These are phyloP conservation scores for Millerozyma miso DNA, from an alignment of 805 yeast genomes.

Conservation along the genomic window DNA sequence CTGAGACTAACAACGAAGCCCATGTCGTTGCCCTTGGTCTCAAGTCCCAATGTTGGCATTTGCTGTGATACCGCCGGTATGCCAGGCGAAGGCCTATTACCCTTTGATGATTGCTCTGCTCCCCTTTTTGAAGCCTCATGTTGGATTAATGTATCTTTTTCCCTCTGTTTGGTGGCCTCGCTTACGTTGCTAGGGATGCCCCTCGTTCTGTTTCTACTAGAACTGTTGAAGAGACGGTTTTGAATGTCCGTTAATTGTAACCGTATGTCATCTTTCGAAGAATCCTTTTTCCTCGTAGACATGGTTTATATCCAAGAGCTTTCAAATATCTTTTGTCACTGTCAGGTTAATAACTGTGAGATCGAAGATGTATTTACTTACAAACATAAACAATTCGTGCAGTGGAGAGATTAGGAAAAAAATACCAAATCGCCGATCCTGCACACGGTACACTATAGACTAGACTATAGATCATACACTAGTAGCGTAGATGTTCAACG, in stretches of 20 bases:
- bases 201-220: constrained; percentile 2
- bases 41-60: constrained; percentile 36
- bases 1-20: constrained; percentile 70
- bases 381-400: constrained; percentile 3
- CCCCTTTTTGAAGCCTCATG: not conserved
- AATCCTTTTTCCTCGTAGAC: constrained; percentile 6
- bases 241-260: constrained; percentile 39
- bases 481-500: no score
- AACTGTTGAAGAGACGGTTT: constrained; percentile 24
- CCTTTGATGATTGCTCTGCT: constrained; percentile 1
- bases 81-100: constrained; percentile 4
- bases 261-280: constrained; percentile 26
- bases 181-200: constrained; percentile 10
- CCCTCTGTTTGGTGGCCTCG: not conserved
- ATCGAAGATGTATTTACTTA: not conserved
- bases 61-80: constrained; percentile 14
- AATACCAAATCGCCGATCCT: no score
- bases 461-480: no score
- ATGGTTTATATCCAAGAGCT: not conserved
- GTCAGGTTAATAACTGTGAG: not conserved
- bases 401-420: constrained; percentile 1
- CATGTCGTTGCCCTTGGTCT: constrained; percentile 55
- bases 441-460: no score
- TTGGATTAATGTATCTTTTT: not conserved
- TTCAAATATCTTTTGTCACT: not conserved